These are phyloP conservation scores for Colletotrichum kahawae DNA, from an alignment of 2,329 filamentous ascomycete species.

Conservation along the genomic window DNA sequence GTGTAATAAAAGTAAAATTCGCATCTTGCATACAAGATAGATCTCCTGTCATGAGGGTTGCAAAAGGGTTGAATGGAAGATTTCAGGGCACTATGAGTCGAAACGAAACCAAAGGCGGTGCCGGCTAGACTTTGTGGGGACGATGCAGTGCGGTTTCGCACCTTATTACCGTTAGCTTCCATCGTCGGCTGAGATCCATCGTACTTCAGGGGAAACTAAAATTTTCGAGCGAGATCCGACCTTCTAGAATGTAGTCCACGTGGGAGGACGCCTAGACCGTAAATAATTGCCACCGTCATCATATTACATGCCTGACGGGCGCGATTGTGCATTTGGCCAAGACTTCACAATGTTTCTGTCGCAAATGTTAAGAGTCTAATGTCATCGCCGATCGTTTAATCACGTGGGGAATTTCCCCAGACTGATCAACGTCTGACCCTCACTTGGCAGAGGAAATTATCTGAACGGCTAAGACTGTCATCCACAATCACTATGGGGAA, in stretches of 20 bases:
- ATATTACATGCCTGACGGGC: background rate
- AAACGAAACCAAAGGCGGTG: background rate
- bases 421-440: background rate
- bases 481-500: background rate
- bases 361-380: background rate
- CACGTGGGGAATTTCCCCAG: background rate
- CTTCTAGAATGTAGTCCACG: background rate
- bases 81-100: background rate
- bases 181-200: background rate
- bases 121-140: background rate
- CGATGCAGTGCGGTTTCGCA: background rate
- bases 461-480: background rate
- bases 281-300: background rate
- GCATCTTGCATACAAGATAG: background rate
- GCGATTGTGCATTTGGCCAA: background rate
- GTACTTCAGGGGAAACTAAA: background rate
- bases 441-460: background rate
- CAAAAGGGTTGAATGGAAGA: background rate
- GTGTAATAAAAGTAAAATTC: background rate
- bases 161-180: background rate
- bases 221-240: background rate
- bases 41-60: background rate
- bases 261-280: background rate
- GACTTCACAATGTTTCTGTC: background rate
- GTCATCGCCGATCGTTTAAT: background rate